Conservation (phyloP, 192 early-diverging fungal species). For the Backusella liffmaniae region DNA sequence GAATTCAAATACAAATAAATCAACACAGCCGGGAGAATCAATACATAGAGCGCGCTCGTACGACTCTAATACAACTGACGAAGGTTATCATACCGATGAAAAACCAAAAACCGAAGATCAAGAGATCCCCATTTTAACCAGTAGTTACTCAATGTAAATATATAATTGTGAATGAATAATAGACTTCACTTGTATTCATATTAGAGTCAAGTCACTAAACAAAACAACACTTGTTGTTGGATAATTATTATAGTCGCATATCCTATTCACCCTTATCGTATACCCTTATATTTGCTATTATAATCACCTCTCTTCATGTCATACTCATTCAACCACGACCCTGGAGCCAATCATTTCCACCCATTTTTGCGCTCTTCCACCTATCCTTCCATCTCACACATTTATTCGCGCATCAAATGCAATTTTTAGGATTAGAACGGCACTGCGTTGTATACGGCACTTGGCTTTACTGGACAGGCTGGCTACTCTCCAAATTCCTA, state of each 20-base stretch:
- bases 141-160: not conserved
- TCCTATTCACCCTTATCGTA: conserved; percentile 37
- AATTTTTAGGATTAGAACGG: conserved; percentile 43
- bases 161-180: not conserved
- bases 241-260: conserved; percentile 21
- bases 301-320: conserved; percentile 14
- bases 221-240: not conserved
- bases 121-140: not conserved
- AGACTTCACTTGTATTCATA: not conserved
- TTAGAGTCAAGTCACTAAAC: not conserved
- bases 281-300: conserved; percentile 23
- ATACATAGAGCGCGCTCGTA: not conserved
- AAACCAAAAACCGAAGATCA: conserved; percentile 1
- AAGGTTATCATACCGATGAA: conserved; percentile 2
- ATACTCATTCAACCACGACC: conserved; percentile 18
- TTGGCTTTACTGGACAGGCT: conserved; percentile 56
- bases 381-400: conserved; percentile 45
- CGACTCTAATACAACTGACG: not conserved
- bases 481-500: conserved; percentile 46
- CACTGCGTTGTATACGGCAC: conserved; percentile 53
- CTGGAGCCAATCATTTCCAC: conserved; percentile 30
- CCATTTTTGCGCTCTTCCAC: conserved; percentile 25
- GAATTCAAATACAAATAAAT: not conserved
- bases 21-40: not conserved
- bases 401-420: conserved; percentile 42